These are phyloP conservation scores for Diophrys sp. DNA, from an alignment of 73 alveolate genomes.

Conservation along the genomic window DNA sequence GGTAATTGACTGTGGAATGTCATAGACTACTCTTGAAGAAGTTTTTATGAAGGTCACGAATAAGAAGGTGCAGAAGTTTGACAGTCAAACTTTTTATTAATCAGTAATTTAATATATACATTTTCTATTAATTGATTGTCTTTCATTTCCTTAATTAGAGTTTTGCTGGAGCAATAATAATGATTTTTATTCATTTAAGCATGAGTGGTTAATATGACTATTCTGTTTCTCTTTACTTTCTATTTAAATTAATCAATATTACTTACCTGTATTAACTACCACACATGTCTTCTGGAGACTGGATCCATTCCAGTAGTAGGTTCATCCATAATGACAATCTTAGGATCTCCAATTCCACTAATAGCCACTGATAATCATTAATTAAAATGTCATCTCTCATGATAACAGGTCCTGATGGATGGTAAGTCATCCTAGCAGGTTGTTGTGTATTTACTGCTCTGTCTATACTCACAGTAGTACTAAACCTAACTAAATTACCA, in stretches of 20 bases:
- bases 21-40: constrained; percentile 89
- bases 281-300: constrained; percentile 62
- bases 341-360: constrained; percentile 60
- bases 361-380: constrained; percentile 79
- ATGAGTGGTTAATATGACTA: constrained; percentile 70
- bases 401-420: no score
- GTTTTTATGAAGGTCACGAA: constrained; percentile 85
- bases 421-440: no score
- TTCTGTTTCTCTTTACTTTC: constrained; percentile 57
- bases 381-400: constrained; percentile 94
- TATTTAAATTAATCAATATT: no score
- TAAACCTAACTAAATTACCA: no score
- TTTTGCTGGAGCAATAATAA: no score
- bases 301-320: constrained; percentile 86
- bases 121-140: no score
- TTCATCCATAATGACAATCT: constrained; percentile 62
- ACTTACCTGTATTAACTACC: constrained; percentile 75
- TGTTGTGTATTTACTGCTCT: no score
- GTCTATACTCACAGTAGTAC: no score
- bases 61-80: constrained; percentile 23
- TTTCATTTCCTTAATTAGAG: no score
- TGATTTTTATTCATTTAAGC: no score
- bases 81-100: no score
- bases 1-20: constrained; percentile 82
- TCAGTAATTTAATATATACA: no score